Evolutionary conservation across 495 filamentous ascomycete genomes (phyloP), one percentile per base, ranked within the genome.

Genomic region (Terfezia claveryi): DNA sequence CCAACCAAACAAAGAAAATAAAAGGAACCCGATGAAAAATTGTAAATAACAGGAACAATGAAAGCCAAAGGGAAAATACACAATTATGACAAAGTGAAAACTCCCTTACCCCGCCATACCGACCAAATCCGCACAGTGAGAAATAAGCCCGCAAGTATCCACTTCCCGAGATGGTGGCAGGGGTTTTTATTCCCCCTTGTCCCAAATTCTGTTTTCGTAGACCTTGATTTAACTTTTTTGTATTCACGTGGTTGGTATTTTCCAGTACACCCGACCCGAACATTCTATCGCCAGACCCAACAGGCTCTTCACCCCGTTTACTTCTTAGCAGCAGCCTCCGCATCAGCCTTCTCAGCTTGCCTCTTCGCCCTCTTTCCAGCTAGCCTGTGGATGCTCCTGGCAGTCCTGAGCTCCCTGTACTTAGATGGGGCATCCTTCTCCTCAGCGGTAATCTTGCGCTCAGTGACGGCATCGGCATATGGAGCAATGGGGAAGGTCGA

Each of bases 281-380:
- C 12, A 14, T 20, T 44, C 38, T 44, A 44, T 16, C 10, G 1
- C 38, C 10, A 44, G 10, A 36, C 54, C 50, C 54, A 56, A 37
- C 36, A 37, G 32, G n/a, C 16, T 51, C 36, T 38, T 46, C 55
- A 36, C 49, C 32, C 57, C 70, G 71, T 73, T 77, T 92, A 95
- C 83, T 98, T 95, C 78, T 80, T 80, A 66, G 80, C 80, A 64
- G 80, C 79, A 69, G 76, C 76, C 57, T 81, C 84, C 73, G 92
- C 92, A 55, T 87, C 83, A 64, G 83, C 86, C 83, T 94, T 94
- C 57, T 80, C 83, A 79, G 81, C 83, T 55, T 77, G 81, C 65
- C 91, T 80, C 87, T 96, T 95, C 77, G 91, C 87, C 68, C 87
- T 81, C 65, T 76, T 74, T 66, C 91, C 91, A 38, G 76, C 68